Evolutionary conservation across 2,329 filamentous ascomycete species (phyloP).

Genomic region (Aspergillus ibericus): DNA sequence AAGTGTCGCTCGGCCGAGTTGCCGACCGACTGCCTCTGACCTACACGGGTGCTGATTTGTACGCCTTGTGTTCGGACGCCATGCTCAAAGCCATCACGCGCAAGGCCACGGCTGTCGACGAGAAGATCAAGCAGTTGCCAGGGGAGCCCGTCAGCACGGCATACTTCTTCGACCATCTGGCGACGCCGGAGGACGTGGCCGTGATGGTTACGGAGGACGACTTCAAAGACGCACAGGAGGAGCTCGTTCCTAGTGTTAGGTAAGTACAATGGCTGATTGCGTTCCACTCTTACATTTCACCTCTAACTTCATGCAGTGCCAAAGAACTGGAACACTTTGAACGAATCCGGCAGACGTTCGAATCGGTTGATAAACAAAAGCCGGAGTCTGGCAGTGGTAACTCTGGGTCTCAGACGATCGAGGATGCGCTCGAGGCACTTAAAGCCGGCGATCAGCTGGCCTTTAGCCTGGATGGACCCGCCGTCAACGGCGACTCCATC

Average conservation of each 20-base stretch:
- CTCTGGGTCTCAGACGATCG: conserved; percentile 35
- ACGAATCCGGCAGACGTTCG: conserved; percentile 76
- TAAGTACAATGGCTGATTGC: conserved; percentile 26
- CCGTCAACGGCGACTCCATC: conserved; percentile 28
- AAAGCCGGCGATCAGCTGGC: conserved; percentile 25
- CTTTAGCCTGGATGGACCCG: conserved; percentile 20
- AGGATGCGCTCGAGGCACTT: conserved; percentile 39
- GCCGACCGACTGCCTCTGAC: conserved; percentile 83
- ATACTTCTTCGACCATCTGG: conserved; percentile 93
- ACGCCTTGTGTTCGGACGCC: conserved; percentile 93
- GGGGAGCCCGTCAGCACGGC: conserved; percentile 70
- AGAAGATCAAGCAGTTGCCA: conserved; percentile 69
- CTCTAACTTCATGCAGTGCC: conserved; percentile 55
- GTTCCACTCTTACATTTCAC: background rate
- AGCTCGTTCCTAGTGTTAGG: conserved; percentile 86
- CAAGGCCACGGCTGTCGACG: conserved; percentile 78
- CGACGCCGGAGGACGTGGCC: conserved; percentile 75
- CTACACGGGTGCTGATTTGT: conserved; percentile 96
- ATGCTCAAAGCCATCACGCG: conserved; percentile 99
- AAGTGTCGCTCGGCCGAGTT: conserved; percentile 72
- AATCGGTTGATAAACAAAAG: conserved; percentile 56
- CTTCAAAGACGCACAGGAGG: conserved; percentile 75
- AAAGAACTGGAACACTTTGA: conserved; percentile 94
- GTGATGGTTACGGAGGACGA: conserved; percentile 89
- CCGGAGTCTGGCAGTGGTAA: conserved; percentile 28